These are phyloP conservation scores for Exophiala phaeomuriformis DNA, from an alignment of 2,329 filamentous ascomycete species.

Conservation along the genomic window DNA sequence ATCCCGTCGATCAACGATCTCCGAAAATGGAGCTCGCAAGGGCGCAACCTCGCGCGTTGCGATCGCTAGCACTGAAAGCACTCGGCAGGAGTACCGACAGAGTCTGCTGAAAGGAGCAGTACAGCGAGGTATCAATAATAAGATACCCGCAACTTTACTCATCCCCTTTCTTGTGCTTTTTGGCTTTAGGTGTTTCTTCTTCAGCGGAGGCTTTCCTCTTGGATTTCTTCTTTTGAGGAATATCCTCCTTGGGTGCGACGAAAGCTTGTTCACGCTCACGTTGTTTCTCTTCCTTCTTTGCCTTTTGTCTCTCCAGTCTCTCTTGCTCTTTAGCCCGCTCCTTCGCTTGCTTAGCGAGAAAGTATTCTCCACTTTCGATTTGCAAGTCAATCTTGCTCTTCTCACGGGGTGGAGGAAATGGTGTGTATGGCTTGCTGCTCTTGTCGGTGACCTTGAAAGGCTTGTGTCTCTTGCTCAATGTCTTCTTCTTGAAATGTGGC, in stretches of 20 bases:
- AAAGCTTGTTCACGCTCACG: constrained; percentile 80
- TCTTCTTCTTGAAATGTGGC: constrained; percentile 93
- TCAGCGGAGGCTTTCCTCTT: constrained; percentile 31
- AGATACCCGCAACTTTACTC: neutral
- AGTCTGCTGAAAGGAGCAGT: neutral
- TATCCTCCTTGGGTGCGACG: constrained; percentile 72
- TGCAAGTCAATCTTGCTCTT: constrained; percentile 98
- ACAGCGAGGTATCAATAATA: neutral
- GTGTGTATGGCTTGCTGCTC: constrained; percentile 87
- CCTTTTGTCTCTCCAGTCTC: constrained; percentile 73
- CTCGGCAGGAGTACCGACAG: neutral
- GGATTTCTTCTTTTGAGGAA: constrained; percentile 47
- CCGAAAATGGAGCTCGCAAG: neutral
- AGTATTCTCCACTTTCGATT: constrained; percentile 97
- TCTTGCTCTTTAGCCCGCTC: constrained; percentile 73
- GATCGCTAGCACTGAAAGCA: neutral
- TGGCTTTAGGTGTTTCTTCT: constrained; percentile 7
- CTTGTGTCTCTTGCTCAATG: constrained; percentile 71
- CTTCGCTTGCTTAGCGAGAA: constrained; percentile 86
- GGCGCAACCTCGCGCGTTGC: neutral
- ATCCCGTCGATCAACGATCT: no score
- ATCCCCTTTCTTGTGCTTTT: constrained; percentile 11
- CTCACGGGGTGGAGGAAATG: constrained; percentile 92
- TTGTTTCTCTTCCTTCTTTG: constrained; percentile 81
- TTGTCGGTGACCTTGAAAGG: constrained; percentile 89